Conservation (phyloP, 257 asterid genomes). For the Solanum acaule region DNA sequence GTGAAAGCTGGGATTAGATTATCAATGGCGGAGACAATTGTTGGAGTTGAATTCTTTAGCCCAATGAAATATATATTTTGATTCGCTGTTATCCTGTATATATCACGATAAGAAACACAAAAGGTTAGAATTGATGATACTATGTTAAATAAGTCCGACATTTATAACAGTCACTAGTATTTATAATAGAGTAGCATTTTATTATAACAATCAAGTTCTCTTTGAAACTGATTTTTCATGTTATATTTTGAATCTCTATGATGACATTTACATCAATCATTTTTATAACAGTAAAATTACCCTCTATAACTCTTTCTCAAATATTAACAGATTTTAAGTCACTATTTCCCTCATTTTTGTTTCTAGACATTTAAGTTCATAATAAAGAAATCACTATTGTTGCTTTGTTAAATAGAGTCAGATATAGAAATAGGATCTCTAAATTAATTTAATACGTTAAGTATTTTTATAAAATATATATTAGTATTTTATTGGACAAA, state of each 20-base stretch:
- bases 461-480: neutral
- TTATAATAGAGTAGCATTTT: neutral
- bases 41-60: conserved; percentile 78
- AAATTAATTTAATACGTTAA: neutral
- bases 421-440: neutral
- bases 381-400: neutral
- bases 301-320: neutral
- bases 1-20: conserved; percentile 80
- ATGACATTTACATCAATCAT: neutral
- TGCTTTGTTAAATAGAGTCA: neutral
- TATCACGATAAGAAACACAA: neutral
- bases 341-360: neutral
- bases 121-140: neutral
- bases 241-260: neutral
- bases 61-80: conserved; percentile 79
- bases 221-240: neutral
- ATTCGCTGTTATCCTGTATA: conserved; percentile 61
- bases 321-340: neutral
- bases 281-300: neutral
- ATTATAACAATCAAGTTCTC: neutral
- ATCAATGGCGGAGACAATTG: conserved; percentile 72
- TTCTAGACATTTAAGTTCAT: neutral
- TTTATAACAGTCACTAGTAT: neutral
- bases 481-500: neutral
- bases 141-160: neutral